Evolutionary conservation across 2,329 filamentous ascomycete genomes (phyloP).

Genomic region (Cladosporium sp.): DNA sequence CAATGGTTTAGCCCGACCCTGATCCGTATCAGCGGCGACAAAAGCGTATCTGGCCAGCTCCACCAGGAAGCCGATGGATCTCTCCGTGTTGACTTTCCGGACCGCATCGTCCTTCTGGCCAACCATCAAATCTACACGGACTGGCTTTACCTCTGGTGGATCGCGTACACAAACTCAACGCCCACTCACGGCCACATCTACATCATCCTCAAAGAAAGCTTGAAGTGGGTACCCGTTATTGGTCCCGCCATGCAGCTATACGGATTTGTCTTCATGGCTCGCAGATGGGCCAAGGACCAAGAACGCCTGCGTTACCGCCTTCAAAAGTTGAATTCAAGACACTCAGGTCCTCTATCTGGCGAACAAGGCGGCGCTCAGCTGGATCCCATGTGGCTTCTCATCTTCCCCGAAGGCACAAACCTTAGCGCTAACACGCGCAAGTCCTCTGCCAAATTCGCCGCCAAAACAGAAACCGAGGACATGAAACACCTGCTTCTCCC

Average conservation of each 20-base stretch:
- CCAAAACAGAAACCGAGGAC: slow-evolving; percentile 67
- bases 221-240: slow-evolving; percentile 76
- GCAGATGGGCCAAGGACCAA: slow-evolving; percentile 78
- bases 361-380: slow-evolving; percentile 23
- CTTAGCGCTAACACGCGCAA: slow-evolving; percentile 65
- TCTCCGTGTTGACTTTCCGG: slow-evolving; percentile 71
- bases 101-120: slow-evolving; percentile 74
- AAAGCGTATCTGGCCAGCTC: slow-evolving; percentile 70
- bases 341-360: slow-evolving; percentile 34
- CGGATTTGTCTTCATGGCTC: slow-evolving; percentile 88
- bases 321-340: slow-evolving; percentile 58
- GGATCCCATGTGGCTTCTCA: slow-evolving; percentile 78
- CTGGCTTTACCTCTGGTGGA: slow-evolving; percentile 94
- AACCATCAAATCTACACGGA: slow-evolving; percentile 76
- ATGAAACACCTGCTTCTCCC: slow-evolving; percentile 68
- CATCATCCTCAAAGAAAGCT: slow-evolving; percentile 83
- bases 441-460: slow-evolving; percentile 69
- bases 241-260: slow-evolving; percentile 81
- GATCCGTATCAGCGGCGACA: slow-evolving; percentile 76
- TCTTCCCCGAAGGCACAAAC: slow-evolving; percentile 87
- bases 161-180: slow-evolving; percentile 61
- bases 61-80: slow-evolving; percentile 62
- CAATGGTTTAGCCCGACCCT: slow-evolving; percentile 78
- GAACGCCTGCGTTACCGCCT: slow-evolving; percentile 69
- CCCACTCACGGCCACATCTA: slow-evolving; percentile 79